These are phyloP conservation scores for Daldinia decipiens DNA, from an alignment of 495 filamentous ascomycete species.

Conservation along the genomic window DNA sequence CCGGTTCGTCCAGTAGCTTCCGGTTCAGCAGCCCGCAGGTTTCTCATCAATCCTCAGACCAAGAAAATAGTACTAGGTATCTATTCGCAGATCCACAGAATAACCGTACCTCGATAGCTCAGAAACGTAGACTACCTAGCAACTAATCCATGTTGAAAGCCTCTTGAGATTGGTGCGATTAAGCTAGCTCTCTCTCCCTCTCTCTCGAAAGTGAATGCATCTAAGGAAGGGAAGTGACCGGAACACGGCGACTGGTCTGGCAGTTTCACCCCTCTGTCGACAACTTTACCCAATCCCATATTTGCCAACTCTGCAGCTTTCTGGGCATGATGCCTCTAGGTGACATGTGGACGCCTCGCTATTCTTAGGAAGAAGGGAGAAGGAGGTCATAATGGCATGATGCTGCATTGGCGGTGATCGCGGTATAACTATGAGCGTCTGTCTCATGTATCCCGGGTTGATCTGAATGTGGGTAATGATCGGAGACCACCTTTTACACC, in stretches of 20 bases:
- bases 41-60: slow-evolving; percentile 45
- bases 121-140: slow-evolving; percentile 33
- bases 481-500: neutral
- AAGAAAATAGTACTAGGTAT: slow-evolving; percentile 39
- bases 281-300: slow-evolving; percentile 13
- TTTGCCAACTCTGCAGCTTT: slow-evolving; percentile 14
- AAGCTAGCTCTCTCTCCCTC: slow-evolving; percentile 38
- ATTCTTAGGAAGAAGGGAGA: slow-evolving; percentile 40
- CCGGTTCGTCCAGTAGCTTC: slow-evolving; percentile 28
- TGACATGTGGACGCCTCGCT: slow-evolving; percentile 10
- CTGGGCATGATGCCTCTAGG: slow-evolving; percentile 32
- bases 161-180: slow-evolving; percentile 45
- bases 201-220: slow-evolving; percentile 46
- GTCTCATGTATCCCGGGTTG: slow-evolving; percentile 29
- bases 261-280: slow-evolving; percentile 9
- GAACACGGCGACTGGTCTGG: neutral
- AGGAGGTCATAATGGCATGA: slow-evolving; percentile 47
- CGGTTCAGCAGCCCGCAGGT: slow-evolving; percentile 22
- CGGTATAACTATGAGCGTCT: slow-evolving; percentile 47
- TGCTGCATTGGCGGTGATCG: slow-evolving; percentile 44
- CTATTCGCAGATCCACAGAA: slow-evolving; percentile 19
- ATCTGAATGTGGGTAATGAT: neutral
- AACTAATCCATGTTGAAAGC: slow-evolving; percentile 37
- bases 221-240: slow-evolving; percentile 47
- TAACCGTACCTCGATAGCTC: slow-evolving; percentile 43